A percentile compares a stretch with the other conserved stretches of the same genome.
Evolutionary conservation across 495 filamentous ascomycete species (phyloP).

Genomic region (Trichocladium uniseriatum): DNA sequence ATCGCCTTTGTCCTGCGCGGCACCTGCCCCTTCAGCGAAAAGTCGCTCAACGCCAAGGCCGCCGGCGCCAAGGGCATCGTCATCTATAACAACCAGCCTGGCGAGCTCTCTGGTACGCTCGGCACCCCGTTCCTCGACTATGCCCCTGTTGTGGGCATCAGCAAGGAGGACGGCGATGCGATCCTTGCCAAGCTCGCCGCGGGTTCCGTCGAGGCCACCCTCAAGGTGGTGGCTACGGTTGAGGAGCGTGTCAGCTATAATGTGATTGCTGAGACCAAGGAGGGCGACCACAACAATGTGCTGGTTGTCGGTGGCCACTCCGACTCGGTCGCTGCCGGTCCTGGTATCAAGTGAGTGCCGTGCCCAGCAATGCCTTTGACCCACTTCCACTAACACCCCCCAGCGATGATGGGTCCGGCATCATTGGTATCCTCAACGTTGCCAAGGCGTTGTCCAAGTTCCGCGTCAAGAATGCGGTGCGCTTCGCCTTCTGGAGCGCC

Average conservation of each 20-base stretch:
- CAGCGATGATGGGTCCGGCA: conserved; percentile 48
- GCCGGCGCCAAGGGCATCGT: conserved; percentile 51
- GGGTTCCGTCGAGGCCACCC: conserved; percentile 20
- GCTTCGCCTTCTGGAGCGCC: conserved; percentile 61
- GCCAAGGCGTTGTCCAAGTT: conserved; percentile 51
- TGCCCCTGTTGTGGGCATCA: conserved; percentile 47
- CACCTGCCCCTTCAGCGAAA: conserved; percentile 50
- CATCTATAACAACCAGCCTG: conserved; percentile 58
- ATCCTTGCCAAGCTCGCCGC: conserved; percentile 33
- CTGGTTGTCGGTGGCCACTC: conserved; percentile 56
- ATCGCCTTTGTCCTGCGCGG: conserved; percentile 58
- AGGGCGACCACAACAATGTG: conserved; percentile 54
- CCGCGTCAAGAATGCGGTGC: conserved; percentile 54
- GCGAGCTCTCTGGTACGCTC: conserved; percentile 46
- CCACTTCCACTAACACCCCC: background rate
- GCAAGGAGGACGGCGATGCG: conserved; percentile 40
- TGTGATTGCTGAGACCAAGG: conserved; percentile 58
- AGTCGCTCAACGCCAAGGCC: conserved; percentile 48
- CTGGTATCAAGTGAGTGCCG: conserved; percentile 35
- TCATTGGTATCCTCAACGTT: conserved; percentile 53
- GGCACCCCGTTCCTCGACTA: conserved; percentile 39
- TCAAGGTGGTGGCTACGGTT: conserved; percentile 29
- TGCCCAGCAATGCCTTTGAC: background rate
- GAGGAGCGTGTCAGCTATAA: conserved; percentile 50
- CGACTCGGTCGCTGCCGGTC: conserved; percentile 55